Evolutionary conservation across 305 asterid species (phyloP).

Genomic region (Solanum hybrid): DNA sequence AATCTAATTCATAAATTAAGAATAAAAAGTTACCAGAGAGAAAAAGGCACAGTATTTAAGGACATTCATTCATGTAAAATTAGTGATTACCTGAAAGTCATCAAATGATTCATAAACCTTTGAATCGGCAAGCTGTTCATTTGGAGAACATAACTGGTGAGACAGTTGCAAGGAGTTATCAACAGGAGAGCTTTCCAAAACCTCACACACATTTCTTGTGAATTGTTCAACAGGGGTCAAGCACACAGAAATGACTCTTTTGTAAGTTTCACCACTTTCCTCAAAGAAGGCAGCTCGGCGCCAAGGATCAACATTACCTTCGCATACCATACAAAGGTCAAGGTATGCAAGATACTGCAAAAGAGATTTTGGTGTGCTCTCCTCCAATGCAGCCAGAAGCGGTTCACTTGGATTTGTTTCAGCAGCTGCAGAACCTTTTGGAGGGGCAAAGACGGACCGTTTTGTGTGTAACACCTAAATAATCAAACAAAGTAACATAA

Average conservation of each 20-base stretch:
- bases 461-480: constrained; percentile 74
- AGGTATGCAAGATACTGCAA: constrained; percentile 88
- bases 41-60: not conserved
- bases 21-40: not conserved
- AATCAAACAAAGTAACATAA: constrained; percentile 10
- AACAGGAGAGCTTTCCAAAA: constrained; percentile 50
- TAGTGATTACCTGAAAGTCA: constrained; percentile 61
- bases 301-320: constrained; percentile 90
- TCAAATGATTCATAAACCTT: constrained; percentile 52
- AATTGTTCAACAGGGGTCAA: constrained; percentile 66
- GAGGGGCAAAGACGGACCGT: constrained; percentile 82
- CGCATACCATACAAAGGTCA: constrained; percentile 94
- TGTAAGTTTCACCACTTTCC: constrained; percentile 87
- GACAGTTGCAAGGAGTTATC: constrained; percentile 56
- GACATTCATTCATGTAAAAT: not conserved
- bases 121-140: constrained; percentile 50
- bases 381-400: constrained; percentile 69
- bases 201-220: constrained; percentile 48
- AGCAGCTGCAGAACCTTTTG: constrained; percentile 98
- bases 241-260: constrained; percentile 63
- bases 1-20: not conserved
- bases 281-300: constrained; percentile 97
- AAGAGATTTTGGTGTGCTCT: constrained; percentile 71
- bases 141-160: constrained; percentile 54
- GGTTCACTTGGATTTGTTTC: constrained; percentile 87